Evolutionary conservation across 208 protist genomes (phyloP), one percentile per base, ranked within the genome.

Genomic region (Trypanosoma vivax): DNA sequence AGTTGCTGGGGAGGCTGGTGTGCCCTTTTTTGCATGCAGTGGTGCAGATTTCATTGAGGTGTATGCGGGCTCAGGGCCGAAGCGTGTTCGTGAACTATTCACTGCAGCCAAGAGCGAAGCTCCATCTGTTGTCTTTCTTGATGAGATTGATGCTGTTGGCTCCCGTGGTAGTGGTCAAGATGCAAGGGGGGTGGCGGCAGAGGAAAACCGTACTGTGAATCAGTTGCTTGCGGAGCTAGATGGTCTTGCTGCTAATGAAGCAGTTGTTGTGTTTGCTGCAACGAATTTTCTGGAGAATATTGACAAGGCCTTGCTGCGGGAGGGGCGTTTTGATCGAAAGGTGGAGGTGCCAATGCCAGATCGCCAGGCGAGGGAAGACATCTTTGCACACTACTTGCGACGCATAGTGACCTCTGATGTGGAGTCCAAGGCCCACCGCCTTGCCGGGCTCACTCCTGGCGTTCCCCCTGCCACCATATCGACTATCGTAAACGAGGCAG

Each of bases 101-200:
- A 78, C 60, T 0, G 74, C 62, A 6, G 97, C 97, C 11, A 93
- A 90, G 57, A 67, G 82, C 52, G 76, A 83, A 18, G 77, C 88
- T 18, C 96, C 97, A 29, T 97, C 90, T 45, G 97, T 99, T 33
- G 93, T 99, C 39, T 99, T 99, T 79, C 96, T 99, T 29, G 97
- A 99, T 70, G 97, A 99, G 66, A 97, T 99, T 42, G 97, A 99
- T 57, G 92, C 96, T 1, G 83, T 99, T 13, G 97, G 96, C 11
- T 82, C 76, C 13, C 76, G 70, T 25, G 83, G 90, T 67, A 76
- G 60, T 49, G 76, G 78, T 53, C 53, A 74, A 51, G 79, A 83
- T 57, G 70, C 76, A 25, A 62, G 81, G 55, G 79, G 83, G 21
- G 59, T 91, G n/a, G 78, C 71, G 52, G 73, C 76, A 25, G 83